These are phyloP conservation scores for Rhododendron molle DNA, from an alignment of 148 eudicot species.

Conservation along the genomic window DNA sequence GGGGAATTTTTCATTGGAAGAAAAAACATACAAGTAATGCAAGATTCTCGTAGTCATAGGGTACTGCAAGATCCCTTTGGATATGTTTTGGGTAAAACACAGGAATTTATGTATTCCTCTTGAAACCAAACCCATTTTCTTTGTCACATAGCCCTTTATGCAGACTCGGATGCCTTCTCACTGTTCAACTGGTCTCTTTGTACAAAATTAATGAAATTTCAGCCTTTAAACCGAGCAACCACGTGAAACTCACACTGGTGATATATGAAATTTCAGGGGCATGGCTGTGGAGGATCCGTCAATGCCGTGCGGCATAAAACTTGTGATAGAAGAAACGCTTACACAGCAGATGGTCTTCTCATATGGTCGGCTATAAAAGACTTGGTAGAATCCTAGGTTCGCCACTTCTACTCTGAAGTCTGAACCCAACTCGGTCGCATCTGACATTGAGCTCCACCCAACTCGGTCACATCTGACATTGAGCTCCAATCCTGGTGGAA, in stretches of 20 bases:
- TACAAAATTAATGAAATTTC: neutral
- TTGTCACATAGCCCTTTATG: neutral
- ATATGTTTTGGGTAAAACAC: neutral
- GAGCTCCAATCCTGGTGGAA: slow-evolving; percentile 97
- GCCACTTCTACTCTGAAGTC: slow-evolving; percentile 64
- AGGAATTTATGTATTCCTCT: neutral
- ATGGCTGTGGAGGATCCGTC: slow-evolving; percentile 89
- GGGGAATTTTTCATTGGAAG: slow-evolving; percentile 22
- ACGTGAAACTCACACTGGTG: neutral
- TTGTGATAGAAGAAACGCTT: slow-evolving; percentile 93
- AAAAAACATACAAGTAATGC: neutral
- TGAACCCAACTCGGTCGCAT: slow-evolving; percentile 41
- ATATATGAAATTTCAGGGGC: slow-evolving; percentile 54
- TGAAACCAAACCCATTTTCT: neutral
- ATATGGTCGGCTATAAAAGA: slow-evolving; percentile 82
- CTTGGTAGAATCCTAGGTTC: slow-evolving; percentile 67
- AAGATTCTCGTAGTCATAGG: neutral
- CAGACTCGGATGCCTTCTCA: neutral
- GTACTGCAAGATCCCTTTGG: neutral
- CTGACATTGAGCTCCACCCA: slow-evolving; percentile 68
- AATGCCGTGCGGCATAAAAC: slow-evolving; percentile 62
- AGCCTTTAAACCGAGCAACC: neutral
- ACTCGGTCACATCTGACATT: slow-evolving; percentile 46
- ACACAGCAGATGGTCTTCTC: slow-evolving; percentile 89
- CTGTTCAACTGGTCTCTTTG: neutral